A percentile compares a stretch with the other conserved stretches of the same genome.
These are phyloP conservation scores for Eucommia ulmoides DNA, from an alignment of 257 asterid species.

Conservation along the genomic window DNA sequence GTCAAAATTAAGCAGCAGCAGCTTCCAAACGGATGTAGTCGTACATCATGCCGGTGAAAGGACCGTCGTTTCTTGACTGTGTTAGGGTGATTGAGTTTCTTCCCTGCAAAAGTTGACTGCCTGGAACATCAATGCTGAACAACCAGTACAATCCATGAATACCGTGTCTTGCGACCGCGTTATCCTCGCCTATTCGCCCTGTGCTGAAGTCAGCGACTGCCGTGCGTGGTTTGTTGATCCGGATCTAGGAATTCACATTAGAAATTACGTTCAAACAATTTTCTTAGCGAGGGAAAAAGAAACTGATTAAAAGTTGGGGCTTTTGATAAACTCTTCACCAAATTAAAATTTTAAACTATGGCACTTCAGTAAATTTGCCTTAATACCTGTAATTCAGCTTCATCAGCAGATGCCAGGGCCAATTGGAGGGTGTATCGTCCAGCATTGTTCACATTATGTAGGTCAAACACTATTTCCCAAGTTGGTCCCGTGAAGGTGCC, in stretches of 20 bases:
- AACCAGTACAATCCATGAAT: constrained; percentile 14
- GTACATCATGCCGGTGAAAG: constrained; percentile 9
- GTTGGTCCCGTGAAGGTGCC: constrained; percentile 8
- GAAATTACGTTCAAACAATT: too few relatives aligned
- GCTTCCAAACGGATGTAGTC: constrained; percentile 14
- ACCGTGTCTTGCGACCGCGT: constrained; percentile 17
- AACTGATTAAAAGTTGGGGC: too few relatives aligned
- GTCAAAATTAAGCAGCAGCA: too few relatives aligned
- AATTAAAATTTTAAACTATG: too few relatives aligned
- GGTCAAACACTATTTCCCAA: constrained; percentile 6
- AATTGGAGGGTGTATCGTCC: constrained; percentile 7
- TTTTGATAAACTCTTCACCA: too few relatives aligned
- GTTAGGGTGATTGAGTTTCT: constrained; percentile 4
- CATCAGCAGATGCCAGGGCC: constrained; percentile 10
- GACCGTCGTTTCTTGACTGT: background rate
- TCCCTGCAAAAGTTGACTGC: constrained; percentile 1
- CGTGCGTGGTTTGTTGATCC: background rate
- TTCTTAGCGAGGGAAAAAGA: too few relatives aligned
- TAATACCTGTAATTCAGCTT: constrained; percentile 8
- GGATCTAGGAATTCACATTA: too few relatives aligned
- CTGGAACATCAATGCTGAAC: constrained; percentile 4
- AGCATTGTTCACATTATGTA: constrained; percentile 1
- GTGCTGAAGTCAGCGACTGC: background rate
- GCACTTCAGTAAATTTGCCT: too few relatives aligned
- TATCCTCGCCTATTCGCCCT: constrained; percentile 7